phyloP scores from a whole-genome alignment of 2,329 filamentous ascomycete species.

The Cadophora sp. region DNA sequence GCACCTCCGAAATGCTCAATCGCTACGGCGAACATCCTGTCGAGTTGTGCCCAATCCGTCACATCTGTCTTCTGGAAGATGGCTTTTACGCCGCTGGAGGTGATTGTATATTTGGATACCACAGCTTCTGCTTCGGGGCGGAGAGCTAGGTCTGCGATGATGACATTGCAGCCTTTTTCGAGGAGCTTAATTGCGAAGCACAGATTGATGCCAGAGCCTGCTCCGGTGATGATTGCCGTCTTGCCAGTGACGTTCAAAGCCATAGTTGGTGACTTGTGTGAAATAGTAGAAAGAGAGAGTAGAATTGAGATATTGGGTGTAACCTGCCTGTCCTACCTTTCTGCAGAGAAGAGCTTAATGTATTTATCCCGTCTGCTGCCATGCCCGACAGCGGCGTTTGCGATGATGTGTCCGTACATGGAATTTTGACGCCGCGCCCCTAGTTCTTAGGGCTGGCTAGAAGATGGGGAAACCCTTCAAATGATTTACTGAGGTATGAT shows the following conservation, averaged over 20 bases:
- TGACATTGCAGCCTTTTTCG: slow-evolving; percentile 51
- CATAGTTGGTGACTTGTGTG: slow-evolving; percentile 27
- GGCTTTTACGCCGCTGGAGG: slow-evolving; percentile 39
- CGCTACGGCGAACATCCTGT: slow-evolving; percentile 47
- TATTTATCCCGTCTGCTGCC: neutral
- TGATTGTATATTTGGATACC: slow-evolving; percentile 28
- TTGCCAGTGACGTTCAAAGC: slow-evolving; percentile 50
- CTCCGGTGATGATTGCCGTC: slow-evolving; percentile 61
- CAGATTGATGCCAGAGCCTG: slow-evolving; percentile 59
- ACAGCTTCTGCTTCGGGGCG: slow-evolving; percentile 52
- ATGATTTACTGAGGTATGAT: neutral
- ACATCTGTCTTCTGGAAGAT: slow-evolving; percentile 55
- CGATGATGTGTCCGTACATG: neutral
- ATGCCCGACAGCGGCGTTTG: neutral
- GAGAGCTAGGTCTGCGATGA: slow-evolving; percentile 53
- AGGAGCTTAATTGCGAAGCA: slow-evolving; percentile 53
- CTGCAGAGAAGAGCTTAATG: neutral
- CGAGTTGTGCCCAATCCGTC: slow-evolving; percentile 50
- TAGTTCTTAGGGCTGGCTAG: neutral
- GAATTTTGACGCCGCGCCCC: neutral
- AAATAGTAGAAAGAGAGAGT: neutral
- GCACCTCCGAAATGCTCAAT: slow-evolving; percentile 47
- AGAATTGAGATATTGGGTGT: neutral
- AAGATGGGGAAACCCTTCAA: neutral
- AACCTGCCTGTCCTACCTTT: slow-evolving; percentile 3